Conservation (phyloP, 2,329 filamentous ascomycete species). For the Exophiala xenobiotica region DNA sequence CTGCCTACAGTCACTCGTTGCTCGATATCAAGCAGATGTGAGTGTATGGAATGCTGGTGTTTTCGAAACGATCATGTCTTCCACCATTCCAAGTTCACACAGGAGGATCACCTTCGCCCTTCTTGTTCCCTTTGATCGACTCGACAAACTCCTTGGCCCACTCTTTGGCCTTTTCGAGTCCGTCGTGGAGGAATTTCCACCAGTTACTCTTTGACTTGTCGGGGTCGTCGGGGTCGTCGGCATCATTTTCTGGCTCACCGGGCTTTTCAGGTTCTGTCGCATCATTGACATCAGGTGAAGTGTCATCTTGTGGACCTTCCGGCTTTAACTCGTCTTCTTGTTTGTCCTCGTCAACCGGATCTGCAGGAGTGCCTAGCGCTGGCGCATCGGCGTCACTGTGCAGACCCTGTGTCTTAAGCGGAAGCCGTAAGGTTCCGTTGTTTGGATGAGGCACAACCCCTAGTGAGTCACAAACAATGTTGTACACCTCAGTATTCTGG, state of each 20-base stretch:
- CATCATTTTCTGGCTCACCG: not conserved
- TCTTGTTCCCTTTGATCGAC: slow-evolving; percentile 28
- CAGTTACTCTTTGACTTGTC: slow-evolving; percentile 19
- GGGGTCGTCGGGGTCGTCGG: slow-evolving; percentile 2
- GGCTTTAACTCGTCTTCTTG: slow-evolving; percentile 7
- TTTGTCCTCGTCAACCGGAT: slow-evolving; percentile 16
- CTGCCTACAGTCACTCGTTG: no score
- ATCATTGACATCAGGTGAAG: slow-evolving; percentile 1
- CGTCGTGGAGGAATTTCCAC: slow-evolving; percentile 30
- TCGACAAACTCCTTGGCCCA: slow-evolving; percentile 31
- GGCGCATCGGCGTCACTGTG: slow-evolving; percentile 44
- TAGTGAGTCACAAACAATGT: slow-evolving; percentile 86
- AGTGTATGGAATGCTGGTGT: no score
- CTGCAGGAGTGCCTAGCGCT: slow-evolving; percentile 16
- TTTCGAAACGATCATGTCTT: not conserved
- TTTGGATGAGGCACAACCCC: slow-evolving; percentile 72
- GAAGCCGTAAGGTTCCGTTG: slow-evolving; percentile 73
- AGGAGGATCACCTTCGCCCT: slow-evolving; percentile 16
- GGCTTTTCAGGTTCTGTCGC: not conserved
- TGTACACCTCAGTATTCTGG: slow-evolving; percentile 94
- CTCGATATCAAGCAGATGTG: no score
- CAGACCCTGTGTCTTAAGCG: slow-evolving; percentile 45
- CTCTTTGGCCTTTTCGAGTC: slow-evolving; percentile 30
- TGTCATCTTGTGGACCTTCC: not conserved
- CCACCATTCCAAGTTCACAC: slow-evolving; percentile 7